Conservation (phyloP, 169 alveolate species). For the Eimeria maxima region DNA sequence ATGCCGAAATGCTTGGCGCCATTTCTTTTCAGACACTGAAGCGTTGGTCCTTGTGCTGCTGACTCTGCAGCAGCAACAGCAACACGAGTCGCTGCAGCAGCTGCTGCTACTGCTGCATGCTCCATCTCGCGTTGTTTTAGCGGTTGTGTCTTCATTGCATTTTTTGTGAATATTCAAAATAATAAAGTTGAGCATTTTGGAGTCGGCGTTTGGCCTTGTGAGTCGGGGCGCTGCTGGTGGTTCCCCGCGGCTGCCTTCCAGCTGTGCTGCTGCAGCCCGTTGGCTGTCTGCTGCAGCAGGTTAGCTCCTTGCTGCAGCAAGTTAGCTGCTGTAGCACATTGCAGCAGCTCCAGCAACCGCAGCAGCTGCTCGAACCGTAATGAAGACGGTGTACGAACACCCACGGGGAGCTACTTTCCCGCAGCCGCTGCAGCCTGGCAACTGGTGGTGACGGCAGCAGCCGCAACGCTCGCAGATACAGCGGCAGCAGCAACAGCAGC, state of each 20-base stretch:
- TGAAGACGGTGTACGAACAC: background rate
- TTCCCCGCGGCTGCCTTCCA: background rate
- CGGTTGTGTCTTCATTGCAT: background rate
- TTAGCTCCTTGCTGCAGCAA: background rate
- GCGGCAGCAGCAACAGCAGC: slow-evolving; percentile 30
- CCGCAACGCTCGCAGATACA: background rate
- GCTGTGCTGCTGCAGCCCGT: background rate
- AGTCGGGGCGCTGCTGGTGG: slow-evolving; percentile 26
- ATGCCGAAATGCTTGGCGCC: background rate
- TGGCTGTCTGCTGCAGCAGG: background rate
- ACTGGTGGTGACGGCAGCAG: background rate
- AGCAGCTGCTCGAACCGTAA: background rate
- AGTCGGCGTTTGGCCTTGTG: background rate
- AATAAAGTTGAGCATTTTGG: background rate
- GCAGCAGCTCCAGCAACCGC: slow-evolving; percentile 9
- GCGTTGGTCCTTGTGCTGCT: background rate
- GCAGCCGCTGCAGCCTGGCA: background rate
- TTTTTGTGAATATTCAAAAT: background rate
- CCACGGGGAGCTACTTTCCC: background rate
- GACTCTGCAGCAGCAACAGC: slow-evolving; percentile 22
- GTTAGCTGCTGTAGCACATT: background rate
- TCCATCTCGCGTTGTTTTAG: background rate
- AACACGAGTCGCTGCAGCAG: background rate
- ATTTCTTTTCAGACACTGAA: background rate
- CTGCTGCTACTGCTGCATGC: slow-evolving; percentile 50